Conservation (phyloP, 2,329 filamentous ascomycete genomes). For the Cercospora berteroae region DNA sequence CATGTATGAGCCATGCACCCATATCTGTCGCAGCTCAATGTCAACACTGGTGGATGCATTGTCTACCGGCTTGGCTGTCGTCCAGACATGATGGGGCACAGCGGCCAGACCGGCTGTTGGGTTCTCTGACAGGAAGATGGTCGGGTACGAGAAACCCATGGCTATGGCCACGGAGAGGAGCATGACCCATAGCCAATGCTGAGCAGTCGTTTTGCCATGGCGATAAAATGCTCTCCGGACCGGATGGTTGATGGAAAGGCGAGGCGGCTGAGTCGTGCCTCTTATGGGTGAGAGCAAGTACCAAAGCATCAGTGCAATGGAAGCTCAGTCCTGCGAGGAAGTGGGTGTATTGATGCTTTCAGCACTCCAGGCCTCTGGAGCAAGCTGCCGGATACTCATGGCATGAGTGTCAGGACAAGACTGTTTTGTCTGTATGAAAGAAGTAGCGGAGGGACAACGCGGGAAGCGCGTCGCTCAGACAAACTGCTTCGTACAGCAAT, state of each 20-base stretch:
- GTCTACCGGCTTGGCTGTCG: slow-evolving; percentile 41
- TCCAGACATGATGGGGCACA: slow-evolving; percentile 78
- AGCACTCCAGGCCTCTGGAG: slow-evolving; percentile 5
- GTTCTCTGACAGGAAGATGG: slow-evolving; percentile 70
- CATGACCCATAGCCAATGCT: slow-evolving; percentile 71
- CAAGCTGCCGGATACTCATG: not conserved
- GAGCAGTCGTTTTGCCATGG: slow-evolving; percentile 68
- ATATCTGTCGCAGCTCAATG: slow-evolving; percentile 78
- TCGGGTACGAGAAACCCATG: slow-evolving; percentile 68
- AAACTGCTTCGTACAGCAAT: not conserved
- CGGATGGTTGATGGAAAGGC: slow-evolving; percentile 63
- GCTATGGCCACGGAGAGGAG: slow-evolving; percentile 71
- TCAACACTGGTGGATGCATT: slow-evolving; percentile 55
- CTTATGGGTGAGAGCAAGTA: slow-evolving; percentile 69
- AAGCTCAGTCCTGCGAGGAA: not conserved
- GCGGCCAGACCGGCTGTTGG: slow-evolving; percentile 69
- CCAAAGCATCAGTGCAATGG: slow-evolving; percentile 37
- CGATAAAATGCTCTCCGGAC: slow-evolving; percentile 63
- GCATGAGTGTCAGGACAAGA: not conserved
- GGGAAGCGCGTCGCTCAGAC: not conserved
- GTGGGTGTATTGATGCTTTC: not conserved
- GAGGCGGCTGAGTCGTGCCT: slow-evolving; percentile 73
- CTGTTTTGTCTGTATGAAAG: not conserved
- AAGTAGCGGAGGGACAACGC: not conserved
- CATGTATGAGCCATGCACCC: slow-evolving; percentile 81